Evolutionary conservation across 441 rosid species (phyloP).

Genomic region (Pelargonium fulgidum): DNA sequence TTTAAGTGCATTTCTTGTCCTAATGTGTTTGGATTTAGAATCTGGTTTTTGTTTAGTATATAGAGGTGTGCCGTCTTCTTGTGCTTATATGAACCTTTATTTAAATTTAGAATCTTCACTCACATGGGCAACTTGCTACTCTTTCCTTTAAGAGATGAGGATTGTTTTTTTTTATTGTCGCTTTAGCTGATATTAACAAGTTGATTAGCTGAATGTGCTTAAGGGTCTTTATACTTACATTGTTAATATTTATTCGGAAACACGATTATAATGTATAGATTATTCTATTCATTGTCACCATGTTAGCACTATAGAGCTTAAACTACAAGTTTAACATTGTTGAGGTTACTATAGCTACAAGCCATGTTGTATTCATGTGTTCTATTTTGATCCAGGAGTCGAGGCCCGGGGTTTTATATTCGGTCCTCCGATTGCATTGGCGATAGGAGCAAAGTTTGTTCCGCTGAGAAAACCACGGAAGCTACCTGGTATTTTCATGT

Average conservation of each 20-base stretch:
- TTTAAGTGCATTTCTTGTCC: conserved; percentile 26
- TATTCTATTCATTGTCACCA: conserved; percentile 1
- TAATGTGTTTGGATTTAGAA: conserved; percentile 25
- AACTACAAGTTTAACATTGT: too few species aligned
- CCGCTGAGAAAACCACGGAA: conserved; percentile 86
- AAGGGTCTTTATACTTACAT: conserved; percentile 1
- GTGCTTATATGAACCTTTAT: conserved; percentile 27
- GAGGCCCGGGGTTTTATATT: conserved; percentile 97
- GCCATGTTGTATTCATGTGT: too few species aligned
- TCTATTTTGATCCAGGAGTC: conserved; percentile 49
- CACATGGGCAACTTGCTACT: conserved; percentile 22
- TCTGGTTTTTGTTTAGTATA: conserved; percentile 29
- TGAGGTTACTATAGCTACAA: too few species aligned
- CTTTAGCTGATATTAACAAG: conserved; percentile 17
- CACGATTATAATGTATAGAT: too few species aligned
- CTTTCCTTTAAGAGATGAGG: conserved; percentile 16
- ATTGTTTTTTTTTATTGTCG: conserved; percentile 12
- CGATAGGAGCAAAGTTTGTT: conserved; percentile 94
- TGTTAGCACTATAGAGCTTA: too few species aligned
- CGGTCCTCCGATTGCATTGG: conserved; percentile 94
- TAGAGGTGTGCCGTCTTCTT: conserved; percentile 33
- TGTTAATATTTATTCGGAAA: neutral
- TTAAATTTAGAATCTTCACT: conserved; percentile 15
- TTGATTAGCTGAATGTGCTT: conserved; percentile 14
- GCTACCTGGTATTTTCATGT: conserved; percentile 56